Conservation (phyloP, 805 yeast genomes). For the Lachancea lanzarotensis region DNA sequence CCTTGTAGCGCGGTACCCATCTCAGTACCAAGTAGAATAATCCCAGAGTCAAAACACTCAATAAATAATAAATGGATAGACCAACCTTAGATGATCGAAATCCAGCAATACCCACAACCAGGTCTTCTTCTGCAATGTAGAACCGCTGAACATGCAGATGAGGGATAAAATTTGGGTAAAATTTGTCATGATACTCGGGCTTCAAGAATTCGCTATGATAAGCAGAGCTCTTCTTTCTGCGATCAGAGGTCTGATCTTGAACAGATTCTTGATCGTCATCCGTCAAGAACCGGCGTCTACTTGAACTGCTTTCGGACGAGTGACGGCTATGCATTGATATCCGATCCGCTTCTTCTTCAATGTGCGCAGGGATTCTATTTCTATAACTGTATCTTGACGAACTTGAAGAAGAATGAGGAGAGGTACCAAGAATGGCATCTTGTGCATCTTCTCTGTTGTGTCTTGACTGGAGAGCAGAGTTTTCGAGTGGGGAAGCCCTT, state of each 20-base stretch:
- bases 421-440: constrained; percentile 13
- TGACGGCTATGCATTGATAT: constrained; percentile 26
- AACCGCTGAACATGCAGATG: constrained; percentile 61
- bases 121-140: constrained; percentile 91
- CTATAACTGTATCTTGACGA: constrained; percentile 33
- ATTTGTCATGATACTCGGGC: constrained; percentile 38
- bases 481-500: constrained; percentile 1
- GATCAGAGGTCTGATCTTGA: constrained; percentile 20
- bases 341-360: constrained; percentile 25
- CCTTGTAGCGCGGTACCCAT: constrained; percentile 79
- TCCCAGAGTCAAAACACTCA: constrained; percentile 62
- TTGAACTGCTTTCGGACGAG: constrained; percentile 21
- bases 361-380: constrained; percentile 36
- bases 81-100: constrained; percentile 51
- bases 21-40: constrained; percentile 63
- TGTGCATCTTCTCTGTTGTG: not conserved
- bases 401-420: constrained; percentile 32
- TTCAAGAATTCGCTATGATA: constrained; percentile 28
- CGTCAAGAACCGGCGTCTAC: not conserved
- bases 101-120: constrained; percentile 92
- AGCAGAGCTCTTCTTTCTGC: constrained; percentile 23
- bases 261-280: constrained; percentile 10
- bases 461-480: not conserved
- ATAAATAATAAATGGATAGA: constrained; percentile 40
- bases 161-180: constrained; percentile 39